Conservation (phyloP, 1,139 yeast species). For the Kazachstania sp. region DNA sequence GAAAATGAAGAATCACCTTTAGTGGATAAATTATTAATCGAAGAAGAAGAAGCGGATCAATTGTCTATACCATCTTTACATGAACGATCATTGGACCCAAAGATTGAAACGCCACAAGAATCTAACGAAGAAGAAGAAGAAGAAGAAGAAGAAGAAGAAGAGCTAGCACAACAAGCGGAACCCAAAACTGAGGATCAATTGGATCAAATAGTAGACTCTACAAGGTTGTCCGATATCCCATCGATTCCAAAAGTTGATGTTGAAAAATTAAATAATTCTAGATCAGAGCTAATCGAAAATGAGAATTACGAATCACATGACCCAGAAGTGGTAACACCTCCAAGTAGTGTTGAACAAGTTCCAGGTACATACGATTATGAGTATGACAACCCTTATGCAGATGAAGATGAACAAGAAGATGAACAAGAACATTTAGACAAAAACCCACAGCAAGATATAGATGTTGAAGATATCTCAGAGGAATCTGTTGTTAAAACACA, state of each 20-base stretch:
- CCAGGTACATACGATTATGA: slow-evolving; percentile 4
- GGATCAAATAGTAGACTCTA: neutral
- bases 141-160: too few relatives aligned
- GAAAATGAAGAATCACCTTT: slow-evolving; percentile 1
- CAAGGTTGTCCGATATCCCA: neutral
- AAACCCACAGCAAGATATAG: neutral
- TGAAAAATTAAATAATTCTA: neutral
- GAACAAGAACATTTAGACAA: neutral
- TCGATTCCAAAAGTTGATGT: neutral
- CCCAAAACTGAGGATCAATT: neutral
- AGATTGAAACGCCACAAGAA: neutral
- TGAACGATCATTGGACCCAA: neutral
- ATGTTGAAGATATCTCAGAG: neutral
- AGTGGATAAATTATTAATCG: neutral
- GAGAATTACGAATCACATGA: neutral
- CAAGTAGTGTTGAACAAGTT: neutral
- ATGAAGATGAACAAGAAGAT: neutral
- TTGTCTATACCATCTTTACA: neutral
- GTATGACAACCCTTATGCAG: slow-evolving; percentile 5
- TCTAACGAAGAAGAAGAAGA: too few relatives aligned
- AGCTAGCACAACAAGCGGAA: too few relatives aligned
- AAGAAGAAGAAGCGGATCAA: neutral
- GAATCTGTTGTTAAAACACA: slow-evolving; percentile 1
- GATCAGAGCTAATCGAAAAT: neutral
- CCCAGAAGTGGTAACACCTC: neutral